Percentiles rank a stretch among this genome's conserved stretches.
These are phyloP conservation scores for Effrenium voratum DNA, from an alignment of 73 alveolate species.

Conservation along the genomic window DNA sequence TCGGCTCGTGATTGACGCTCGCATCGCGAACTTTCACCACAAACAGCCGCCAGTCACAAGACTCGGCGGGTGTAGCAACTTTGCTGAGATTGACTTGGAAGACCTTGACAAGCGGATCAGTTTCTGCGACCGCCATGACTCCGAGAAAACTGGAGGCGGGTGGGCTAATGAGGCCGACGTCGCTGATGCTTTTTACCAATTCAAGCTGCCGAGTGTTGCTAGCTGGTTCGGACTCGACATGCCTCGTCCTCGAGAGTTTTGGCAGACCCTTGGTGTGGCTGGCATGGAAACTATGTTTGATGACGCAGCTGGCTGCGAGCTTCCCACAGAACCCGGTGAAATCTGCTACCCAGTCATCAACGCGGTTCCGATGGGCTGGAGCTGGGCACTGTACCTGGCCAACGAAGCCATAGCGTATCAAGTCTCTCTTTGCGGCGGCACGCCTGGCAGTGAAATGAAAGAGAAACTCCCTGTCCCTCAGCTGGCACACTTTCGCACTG, in stretches of 20 bases:
- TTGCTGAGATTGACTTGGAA: neutral
- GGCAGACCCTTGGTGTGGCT: neutral
- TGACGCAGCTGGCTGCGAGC: too few species aligned
- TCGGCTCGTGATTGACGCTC: neutral
- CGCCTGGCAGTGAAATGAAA: neutral
- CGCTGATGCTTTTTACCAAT: neutral
- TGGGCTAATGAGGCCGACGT: neutral
- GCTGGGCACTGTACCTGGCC: neutral
- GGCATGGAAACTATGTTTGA: neutral
- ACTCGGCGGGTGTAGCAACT: neutral
- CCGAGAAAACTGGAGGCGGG: neutral
- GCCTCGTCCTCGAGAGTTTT: neutral
- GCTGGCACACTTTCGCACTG: neutral
- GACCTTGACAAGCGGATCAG: neutral
- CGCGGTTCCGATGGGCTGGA: conserved; percentile 45
- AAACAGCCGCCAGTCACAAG: neutral
- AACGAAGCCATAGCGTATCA: neutral
- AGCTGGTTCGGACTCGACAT: conserved; percentile 3
- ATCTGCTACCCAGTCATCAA: conserved; percentile 1
- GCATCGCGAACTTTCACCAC: neutral
- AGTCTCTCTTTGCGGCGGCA: neutral
- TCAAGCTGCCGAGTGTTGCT: neutral
- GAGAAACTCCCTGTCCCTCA: conserved; percentile 31
- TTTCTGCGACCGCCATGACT: neutral
- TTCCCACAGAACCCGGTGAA: too few species aligned